Base-by-base conservation (phyloP, 768 basidiomycete species). In the Cubamyces lactineus region DNA sequence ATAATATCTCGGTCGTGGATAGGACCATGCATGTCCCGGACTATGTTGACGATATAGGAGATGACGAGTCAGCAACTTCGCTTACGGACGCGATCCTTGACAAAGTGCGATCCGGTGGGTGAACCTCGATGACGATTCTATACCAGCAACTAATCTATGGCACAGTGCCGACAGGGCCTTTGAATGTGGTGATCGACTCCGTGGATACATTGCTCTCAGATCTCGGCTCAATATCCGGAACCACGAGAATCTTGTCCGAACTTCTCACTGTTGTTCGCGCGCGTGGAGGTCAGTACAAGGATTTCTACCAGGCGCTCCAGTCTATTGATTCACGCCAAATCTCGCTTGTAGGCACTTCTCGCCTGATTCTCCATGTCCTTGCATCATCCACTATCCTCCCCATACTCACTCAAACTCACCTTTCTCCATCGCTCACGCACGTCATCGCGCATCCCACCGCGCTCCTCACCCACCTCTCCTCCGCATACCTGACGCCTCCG, bases 121-220 rank as follows among this genome's bases (percentile, higher is more conserved):
- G 40, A 8, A 65, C 59, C n/a, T 40, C 43, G n/a, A 28, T 13
- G 42, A 21, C 15, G 1, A n/a, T 15, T 16, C 16, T 17, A 43
- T 16, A 2, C 42, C 42, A 43, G 42, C 3, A 43, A 21, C 42
- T 43, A 1, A 43, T 11, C 16, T 4, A 9, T 43, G 5, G 42
- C 5, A 53, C 70, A 82, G 82, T 73, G 48, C 67, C 78, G 30
- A 42, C 77, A 30, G 79, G 80, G 30, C 78, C 86, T n/a, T 60
- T 90, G 28, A 82, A 79, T 63, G 81, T 92, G 23, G 71, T 89
- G 53, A 78, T 94, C 39, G 93, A 94, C 71, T 90, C 90, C 19
- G 73, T 86, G 17, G 87, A 92, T 66, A 87, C 85, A 4, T 73
- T 94, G 23, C 70, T 80, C 5, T 77, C 82, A 11, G 88, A 92